Percentiles rank a stretch among this genome's conserved stretches.
Conservation (phyloP, 768 basidiomycete species). For the Tephrocybe sp. region DNA sequence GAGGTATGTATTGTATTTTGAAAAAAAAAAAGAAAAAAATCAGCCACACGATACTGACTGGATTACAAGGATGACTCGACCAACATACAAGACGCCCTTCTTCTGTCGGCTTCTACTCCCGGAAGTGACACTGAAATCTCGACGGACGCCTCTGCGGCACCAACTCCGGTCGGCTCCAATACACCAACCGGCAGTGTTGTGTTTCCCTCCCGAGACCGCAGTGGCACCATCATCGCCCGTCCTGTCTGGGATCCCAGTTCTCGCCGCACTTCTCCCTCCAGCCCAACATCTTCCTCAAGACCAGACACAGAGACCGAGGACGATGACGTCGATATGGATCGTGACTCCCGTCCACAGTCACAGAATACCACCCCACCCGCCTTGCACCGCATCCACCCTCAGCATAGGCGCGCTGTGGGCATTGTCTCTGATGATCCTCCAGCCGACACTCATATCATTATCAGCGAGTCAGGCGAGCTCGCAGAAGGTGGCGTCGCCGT, state of each 20-base stretch:
- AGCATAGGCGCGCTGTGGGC: conserved; percentile 31
- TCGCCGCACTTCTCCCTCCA: conserved; percentile 17
- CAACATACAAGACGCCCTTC: not conserved
- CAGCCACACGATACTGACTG: too few species aligned
- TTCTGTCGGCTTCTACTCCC: conserved; percentile 15
- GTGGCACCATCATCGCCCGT: conserved; percentile 72
- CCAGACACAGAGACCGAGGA: conserved; percentile 80
- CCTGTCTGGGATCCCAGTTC: conserved; percentile 65
- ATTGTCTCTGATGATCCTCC: conserved; percentile 38
- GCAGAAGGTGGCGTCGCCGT: conserved; percentile 18
- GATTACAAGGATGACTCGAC: not conserved
- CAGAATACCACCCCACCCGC: conserved; percentile 1
- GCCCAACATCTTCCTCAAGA: conserved; percentile 15
- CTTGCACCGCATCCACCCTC: conserved; percentile 10
- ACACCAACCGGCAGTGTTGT: conserved; percentile 63
- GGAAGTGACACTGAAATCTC: conserved; percentile 61
- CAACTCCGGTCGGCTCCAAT: conserved; percentile 55
- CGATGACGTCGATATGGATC: conserved; percentile 45
- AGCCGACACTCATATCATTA: conserved; percentile 41
- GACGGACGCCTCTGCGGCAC: conserved; percentile 56
- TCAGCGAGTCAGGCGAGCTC: conserved; percentile 25
- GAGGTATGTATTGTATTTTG: too few species aligned
- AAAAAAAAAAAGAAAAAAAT: too few species aligned
- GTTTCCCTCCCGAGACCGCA: conserved; percentile 63
- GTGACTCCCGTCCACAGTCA: conserved; percentile 1